phyloP scores from a whole-genome alignment of 1,284 basidiomycete species.

The Ustilago nuda region DNA sequence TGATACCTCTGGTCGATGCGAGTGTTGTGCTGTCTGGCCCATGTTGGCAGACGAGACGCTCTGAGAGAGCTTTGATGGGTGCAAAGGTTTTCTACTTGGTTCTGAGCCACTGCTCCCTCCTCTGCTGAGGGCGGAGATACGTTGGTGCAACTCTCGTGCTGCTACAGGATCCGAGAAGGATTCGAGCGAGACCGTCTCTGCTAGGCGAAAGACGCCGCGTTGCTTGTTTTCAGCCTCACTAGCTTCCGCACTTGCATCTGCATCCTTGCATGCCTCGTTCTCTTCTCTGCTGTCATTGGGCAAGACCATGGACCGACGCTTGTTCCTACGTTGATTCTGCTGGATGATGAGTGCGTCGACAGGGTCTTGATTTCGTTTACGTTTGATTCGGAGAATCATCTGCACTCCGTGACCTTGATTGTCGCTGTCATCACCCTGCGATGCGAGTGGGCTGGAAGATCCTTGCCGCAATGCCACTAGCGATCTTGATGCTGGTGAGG shows the following conservation, averaged over 20 bases:
- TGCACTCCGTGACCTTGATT: constrained; percentile 25
- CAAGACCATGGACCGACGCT: constrained; percentile 35
- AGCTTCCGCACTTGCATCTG: background rate
- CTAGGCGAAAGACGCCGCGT: constrained; percentile 60
- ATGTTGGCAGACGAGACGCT: constrained; percentile 39
- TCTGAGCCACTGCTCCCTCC: constrained; percentile 1
- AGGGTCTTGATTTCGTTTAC: constrained; percentile 61
- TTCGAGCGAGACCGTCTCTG: constrained; percentile 55
- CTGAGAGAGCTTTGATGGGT: constrained; percentile 40
- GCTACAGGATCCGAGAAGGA: constrained; percentile 52
- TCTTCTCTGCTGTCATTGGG: constrained; percentile 7
- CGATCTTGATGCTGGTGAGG: constrained; percentile 22
- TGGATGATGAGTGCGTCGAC: constrained; percentile 62
- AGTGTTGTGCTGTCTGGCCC: constrained; percentile 6
- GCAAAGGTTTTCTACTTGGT: constrained; percentile 30
- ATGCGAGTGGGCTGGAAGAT: constrained; percentile 27
- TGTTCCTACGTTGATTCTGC: constrained; percentile 36
- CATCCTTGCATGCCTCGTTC: background rate
- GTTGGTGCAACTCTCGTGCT: constrained; percentile 42
- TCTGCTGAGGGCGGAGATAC: constrained; percentile 45
- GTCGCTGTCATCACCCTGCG: constrained; percentile 26
- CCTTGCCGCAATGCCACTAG: constrained; percentile 23
- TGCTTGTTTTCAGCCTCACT: constrained; percentile 11
- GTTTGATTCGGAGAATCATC: constrained; percentile 64
- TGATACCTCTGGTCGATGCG: background rate